Percentiles rank a stretch among this genome's conserved stretches.
Evolutionary conservation across 805 yeast genomes (phyloP).

Genomic region (Wickerhamiella shivajii): DNA sequence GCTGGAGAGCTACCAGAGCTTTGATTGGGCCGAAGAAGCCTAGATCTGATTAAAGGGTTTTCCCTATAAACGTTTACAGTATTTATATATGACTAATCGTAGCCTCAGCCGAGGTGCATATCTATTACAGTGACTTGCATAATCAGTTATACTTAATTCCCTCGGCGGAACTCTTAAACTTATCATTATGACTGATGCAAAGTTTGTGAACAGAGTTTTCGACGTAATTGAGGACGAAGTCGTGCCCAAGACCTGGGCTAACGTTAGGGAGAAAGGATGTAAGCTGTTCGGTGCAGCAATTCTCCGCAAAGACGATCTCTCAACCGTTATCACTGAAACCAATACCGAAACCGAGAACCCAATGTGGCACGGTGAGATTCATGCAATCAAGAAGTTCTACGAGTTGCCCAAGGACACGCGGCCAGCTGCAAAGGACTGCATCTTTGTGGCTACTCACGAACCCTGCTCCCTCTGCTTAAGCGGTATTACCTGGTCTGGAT

Average conservation of each 20-base stretch:
- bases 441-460: constrained; percentile 18
- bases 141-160: too few relatives aligned
- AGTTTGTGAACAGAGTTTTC: constrained; percentile 10
- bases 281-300: constrained; percentile 17
- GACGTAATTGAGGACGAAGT: constrained; percentile 15
- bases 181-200: constrained; percentile 27
- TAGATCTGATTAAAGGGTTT: too few relatives aligned
- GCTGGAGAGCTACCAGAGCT: too few relatives aligned
- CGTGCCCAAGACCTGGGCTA: constrained; percentile 12
- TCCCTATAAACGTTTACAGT: too few relatives aligned
- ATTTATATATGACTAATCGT: too few relatives aligned
- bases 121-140: too few relatives aligned
- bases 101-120: too few relatives aligned
- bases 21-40: too few relatives aligned
- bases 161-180: too few relatives aligned
- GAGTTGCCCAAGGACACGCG: constrained; percentile 9
- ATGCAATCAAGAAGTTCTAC: constrained; percentile 13
- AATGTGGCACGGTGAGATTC: constrained; percentile 16
- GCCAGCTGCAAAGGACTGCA: constrained; percentile 13
- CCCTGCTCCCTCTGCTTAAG: constrained; percentile 18
- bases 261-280: constrained; percentile 12
- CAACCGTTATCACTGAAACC: constrained; percentile 14
- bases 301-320: constrained; percentile 13
- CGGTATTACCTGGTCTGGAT: constrained; percentile 18
- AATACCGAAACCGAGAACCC: constrained; percentile 14